Evolutionary conservation across 371 early-diverging fungal species (phyloP).

Genomic region (Mortierella sp.): DNA sequence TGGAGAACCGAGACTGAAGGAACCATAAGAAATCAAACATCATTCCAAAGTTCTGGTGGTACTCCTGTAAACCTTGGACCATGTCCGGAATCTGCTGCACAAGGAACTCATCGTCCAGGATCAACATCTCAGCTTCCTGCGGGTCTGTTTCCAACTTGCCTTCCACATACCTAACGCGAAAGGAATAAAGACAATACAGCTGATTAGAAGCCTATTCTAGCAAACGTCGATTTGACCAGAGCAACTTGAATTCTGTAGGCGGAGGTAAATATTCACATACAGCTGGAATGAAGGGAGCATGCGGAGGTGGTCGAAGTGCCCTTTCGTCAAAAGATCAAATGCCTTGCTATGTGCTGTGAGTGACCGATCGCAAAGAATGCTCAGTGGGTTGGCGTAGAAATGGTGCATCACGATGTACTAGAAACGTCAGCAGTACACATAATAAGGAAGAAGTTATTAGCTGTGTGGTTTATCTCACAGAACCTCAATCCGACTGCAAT

Average conservation of each 20-base stretch:
- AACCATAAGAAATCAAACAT: slow-evolving; percentile 66
- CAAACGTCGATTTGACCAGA: not conserved
- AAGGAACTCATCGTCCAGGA: slow-evolving; percentile 70
- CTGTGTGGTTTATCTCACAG: not conserved
- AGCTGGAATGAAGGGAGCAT: slow-evolving; percentile 82
- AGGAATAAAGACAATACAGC: not conserved
- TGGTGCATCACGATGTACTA: slow-evolving; percentile 91
- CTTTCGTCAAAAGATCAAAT: slow-evolving; percentile 59
- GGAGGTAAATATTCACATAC: slow-evolving; percentile 43
- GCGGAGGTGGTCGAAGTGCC: slow-evolving; percentile 75
- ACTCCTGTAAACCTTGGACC: slow-evolving; percentile 59
- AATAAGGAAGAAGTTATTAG: not conserved
- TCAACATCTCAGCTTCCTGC: slow-evolving; percentile 62
- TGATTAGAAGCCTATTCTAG: not conserved
- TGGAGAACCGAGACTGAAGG: slow-evolving; percentile 66
- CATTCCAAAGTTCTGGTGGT: slow-evolving; percentile 66
- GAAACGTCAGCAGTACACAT: not conserved
- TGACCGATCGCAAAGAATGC: slow-evolving; percentile 68
- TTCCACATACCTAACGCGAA: slow-evolving; percentile 61
- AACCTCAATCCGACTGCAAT: not conserved
- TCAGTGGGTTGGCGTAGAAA: slow-evolving; percentile 89
- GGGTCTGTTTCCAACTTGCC: slow-evolving; percentile 61
- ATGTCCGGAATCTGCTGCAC: slow-evolving; percentile 60
- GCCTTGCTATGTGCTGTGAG: slow-evolving; percentile 44
- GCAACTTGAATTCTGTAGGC: no score